These are phyloP conservation scores for Podospora sp. DNA, from an alignment of 495 filamentous ascomycete genomes.

Conservation along the genomic window DNA sequence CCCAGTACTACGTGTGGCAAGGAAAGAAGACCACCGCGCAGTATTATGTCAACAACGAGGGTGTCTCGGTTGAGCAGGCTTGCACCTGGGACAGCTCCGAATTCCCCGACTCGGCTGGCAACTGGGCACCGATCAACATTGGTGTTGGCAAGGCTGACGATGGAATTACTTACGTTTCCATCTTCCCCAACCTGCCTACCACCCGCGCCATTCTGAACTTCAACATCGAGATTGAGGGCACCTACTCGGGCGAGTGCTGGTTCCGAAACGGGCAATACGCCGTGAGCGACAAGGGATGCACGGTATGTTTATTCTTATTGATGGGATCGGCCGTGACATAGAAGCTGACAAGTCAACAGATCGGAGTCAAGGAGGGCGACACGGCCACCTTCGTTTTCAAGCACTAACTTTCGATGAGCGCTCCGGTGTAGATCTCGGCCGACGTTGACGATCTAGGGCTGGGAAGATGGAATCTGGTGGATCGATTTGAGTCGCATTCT, in stretches of 20 bases:
- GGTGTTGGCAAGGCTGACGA: slow-evolving; percentile 69
- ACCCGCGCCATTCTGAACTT: slow-evolving; percentile 68
- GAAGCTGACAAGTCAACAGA: slow-evolving; percentile 35
- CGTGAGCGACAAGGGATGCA: slow-evolving; percentile 61
- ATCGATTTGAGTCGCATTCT: slow-evolving; percentile 30
- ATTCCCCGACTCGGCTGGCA: slow-evolving; percentile 61
- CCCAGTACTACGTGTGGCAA: slow-evolving; percentile 75
- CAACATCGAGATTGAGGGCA: slow-evolving; percentile 69
- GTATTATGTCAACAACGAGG: slow-evolving; percentile 92
- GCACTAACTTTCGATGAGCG: neutral
- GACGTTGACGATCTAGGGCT: slow-evolving; percentile 15
- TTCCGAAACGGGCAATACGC: slow-evolving; percentile 68
- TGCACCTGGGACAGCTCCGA: slow-evolving; percentile 73
- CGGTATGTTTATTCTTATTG: slow-evolving; percentile 56
- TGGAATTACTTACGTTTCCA: slow-evolving; percentile 76
- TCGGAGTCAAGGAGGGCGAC: slow-evolving; percentile 41
- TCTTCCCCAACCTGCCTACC: slow-evolving; percentile 69
- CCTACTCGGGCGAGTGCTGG: slow-evolving; percentile 67
- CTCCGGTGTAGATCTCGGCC: neutral
- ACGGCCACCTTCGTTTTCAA: slow-evolving; percentile 42
- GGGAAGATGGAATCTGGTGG: slow-evolving; percentile 17
- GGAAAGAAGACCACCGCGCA: slow-evolving; percentile 80
- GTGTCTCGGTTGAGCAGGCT: slow-evolving; percentile 65
- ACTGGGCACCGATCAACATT: slow-evolving; percentile 88
- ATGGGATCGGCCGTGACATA: neutral